Evolutionary conservation across 1,284 basidiomycete genomes (phyloP).

Genomic region (Meira miltonrushii): DNA sequence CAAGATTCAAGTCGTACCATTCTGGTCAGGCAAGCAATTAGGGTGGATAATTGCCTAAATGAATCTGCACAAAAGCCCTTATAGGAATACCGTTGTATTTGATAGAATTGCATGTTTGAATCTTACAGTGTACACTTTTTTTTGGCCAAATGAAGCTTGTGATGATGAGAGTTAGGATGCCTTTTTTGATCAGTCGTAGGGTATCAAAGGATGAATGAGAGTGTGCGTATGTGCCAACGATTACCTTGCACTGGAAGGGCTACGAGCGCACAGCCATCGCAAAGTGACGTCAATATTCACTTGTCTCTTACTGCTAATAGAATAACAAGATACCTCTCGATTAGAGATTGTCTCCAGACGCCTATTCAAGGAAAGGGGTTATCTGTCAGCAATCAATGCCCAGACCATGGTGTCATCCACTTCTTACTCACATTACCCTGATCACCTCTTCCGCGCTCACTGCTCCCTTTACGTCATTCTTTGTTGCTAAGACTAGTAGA

Average conservation of each 20-base stretch:
- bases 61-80: too few species aligned
- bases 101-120: neutral
- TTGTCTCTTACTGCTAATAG: slow-evolving; percentile 76
- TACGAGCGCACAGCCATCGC: slow-evolving; percentile 55
- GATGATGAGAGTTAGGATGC: neutral
- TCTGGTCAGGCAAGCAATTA: slow-evolving; percentile 81
- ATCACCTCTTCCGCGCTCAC: slow-evolving; percentile 82
- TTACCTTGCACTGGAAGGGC: slow-evolving; percentile 29
- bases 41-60: slow-evolving; percentile 67
- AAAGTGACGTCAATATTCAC: slow-evolving; percentile 69
- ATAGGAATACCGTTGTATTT: too few species aligned
- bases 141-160: neutral
- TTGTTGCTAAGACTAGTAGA: slow-evolving; percentile 89
- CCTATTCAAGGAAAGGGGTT: slow-evolving; percentile 53
- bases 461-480: slow-evolving; percentile 80
- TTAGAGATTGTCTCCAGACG: slow-evolving; percentile 76
- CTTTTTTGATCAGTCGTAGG: neutral
- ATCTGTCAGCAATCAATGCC: neutral
- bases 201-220: neutral
- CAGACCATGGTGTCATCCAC: neutral
- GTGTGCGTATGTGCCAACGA: neutral
- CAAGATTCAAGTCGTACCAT: slow-evolving; percentile 66
- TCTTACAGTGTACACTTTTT: neutral
- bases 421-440: slow-evolving; percentile 63
- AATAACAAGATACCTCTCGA: slow-evolving; percentile 55